Percentiles rank a stretch among this genome's conserved stretches.
Evolutionary conservation across 2,329 filamentous ascomycete species (phyloP).

Genomic region (Cadophora gregata): DNA sequence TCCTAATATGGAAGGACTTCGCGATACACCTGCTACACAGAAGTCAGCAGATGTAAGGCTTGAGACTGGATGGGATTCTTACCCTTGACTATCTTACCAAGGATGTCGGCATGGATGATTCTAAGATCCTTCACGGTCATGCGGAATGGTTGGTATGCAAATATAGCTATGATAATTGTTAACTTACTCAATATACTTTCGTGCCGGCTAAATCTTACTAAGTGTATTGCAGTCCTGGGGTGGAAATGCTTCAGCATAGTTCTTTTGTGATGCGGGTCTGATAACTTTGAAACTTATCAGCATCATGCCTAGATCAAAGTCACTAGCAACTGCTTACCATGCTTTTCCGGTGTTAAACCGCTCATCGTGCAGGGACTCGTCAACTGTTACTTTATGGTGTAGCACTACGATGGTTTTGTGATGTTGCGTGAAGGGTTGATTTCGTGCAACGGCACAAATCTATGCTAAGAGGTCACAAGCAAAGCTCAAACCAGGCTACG

Average conservation of each 20-base stretch:
- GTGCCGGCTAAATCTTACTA: background rate
- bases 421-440: too few species aligned
- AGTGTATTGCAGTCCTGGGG: background rate
- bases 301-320: background rate
- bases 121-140: background rate
- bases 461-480: too few species aligned
- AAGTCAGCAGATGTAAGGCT: background rate
- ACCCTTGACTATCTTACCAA: background rate
- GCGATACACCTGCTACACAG: background rate
- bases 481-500: too few species aligned
- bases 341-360: background rate
- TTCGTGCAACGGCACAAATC: too few species aligned
- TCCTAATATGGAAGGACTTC: background rate
- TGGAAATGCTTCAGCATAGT: background rate
- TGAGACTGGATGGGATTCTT: background rate
- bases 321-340: background rate
- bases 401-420: too few species aligned
- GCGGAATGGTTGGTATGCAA: background rate
- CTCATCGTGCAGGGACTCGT: too few species aligned
- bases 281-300: background rate
- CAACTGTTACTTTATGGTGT: too few species aligned
- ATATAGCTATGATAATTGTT: background rate
- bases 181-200: background rate
- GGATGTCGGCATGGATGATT: background rate
- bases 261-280: background rate